Conservation (phyloP, 2,329 filamentous ascomycete species). For the Talaromyces verruculosus region DNA sequence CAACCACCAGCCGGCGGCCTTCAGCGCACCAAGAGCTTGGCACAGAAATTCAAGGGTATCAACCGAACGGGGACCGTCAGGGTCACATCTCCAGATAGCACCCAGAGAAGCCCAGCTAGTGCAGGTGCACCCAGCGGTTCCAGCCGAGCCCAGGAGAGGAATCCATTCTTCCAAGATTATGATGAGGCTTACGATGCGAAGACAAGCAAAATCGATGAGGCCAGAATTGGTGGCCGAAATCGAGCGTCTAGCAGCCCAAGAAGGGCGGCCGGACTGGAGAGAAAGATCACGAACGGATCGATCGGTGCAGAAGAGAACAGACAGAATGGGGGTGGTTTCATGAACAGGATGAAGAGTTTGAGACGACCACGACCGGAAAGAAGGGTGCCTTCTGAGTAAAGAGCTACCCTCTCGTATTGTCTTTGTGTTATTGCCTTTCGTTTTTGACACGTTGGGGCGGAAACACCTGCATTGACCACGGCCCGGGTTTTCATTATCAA, state of each 20-base stretch:
- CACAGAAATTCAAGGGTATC: slow-evolving; percentile 84
- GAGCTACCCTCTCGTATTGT: background rate
- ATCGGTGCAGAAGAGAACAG: slow-evolving; percentile 47
- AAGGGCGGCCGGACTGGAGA: slow-evolving; percentile 56
- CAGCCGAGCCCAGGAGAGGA: slow-evolving; percentile 53
- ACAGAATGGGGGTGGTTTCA: slow-evolving; percentile 60
- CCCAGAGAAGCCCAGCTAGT: slow-evolving; percentile 29
- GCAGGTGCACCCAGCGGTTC: slow-evolving; percentile 35
- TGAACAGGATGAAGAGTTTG: slow-evolving; percentile 78
- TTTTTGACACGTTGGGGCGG: slow-evolving; percentile 7
- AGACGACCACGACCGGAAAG: slow-evolving; percentile 53
- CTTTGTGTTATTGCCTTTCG: background rate
- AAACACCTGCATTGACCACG: background rate
- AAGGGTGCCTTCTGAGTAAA: slow-evolving; percentile 25
- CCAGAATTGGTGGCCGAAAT: slow-evolving; percentile 36
- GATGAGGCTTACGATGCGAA: slow-evolving; percentile 66
- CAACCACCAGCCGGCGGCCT: slow-evolving; percentile 58
- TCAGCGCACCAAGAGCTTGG: slow-evolving; percentile 89
- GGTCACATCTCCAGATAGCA: slow-evolving; percentile 56
- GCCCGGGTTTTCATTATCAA: background rate
- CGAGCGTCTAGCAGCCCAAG: slow-evolving; percentile 62
- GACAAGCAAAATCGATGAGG: slow-evolving; percentile 58
- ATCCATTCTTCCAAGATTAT: slow-evolving; percentile 84
- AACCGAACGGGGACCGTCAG: slow-evolving; percentile 63
- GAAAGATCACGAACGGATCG: slow-evolving; percentile 57